Evolutionary conservation across 371 early-diverging fungal genomes (phyloP), one percentile per base, ranked within the genome.

Genomic region (Quaeritorhiza haematococci): DNA sequence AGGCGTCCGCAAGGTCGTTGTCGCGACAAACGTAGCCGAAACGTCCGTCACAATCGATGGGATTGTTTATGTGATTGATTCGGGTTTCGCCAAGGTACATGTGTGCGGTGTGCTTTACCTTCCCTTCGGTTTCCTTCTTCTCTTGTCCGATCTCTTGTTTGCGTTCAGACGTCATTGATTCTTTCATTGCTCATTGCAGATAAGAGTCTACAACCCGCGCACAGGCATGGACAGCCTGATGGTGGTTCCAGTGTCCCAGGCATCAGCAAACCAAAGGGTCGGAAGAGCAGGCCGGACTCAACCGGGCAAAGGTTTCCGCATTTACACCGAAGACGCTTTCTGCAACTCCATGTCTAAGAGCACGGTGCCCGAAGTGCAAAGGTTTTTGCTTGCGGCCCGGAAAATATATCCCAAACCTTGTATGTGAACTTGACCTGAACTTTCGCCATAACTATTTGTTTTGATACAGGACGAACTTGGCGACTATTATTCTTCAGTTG

Each of bases 31-130:
- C 56, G 80, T 87, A 30, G 78, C 83, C 28, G 93, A 93, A 69
- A 87, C 94, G 1, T 92, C 92, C 0, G 72, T 94, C 3, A 93
- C 95, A 0, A 82, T 94, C 34, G 88, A 89, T 49, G 85, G 86
- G 2, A 82, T 93, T 38, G 84, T 83, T 3, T 92, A 89, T 63
- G 92, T 93, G 3, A 77, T 94, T 53, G 95, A 93, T 68, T 67
- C 74, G 49, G 95, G 93, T 0, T 84, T 79, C 69, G 88, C 87
- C 53, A 95, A 97, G 72, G 82, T 83, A 59, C 64, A 66, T 38
- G 10, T n/a, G n/a, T n/a, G 38, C 10, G 10, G 38, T 13, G 10
- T 13, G 58, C 49, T 10, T 5, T 33, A 42, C 23, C n/a, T n/a
- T n/a, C n/a, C n/a, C n/a, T n/a, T n/a, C n/a, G n/a, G n/a, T n/a